Evolutionary conservation across 2,329 filamentous ascomycete species (phyloP).

Genomic region (Penicillium glabrum): DNA sequence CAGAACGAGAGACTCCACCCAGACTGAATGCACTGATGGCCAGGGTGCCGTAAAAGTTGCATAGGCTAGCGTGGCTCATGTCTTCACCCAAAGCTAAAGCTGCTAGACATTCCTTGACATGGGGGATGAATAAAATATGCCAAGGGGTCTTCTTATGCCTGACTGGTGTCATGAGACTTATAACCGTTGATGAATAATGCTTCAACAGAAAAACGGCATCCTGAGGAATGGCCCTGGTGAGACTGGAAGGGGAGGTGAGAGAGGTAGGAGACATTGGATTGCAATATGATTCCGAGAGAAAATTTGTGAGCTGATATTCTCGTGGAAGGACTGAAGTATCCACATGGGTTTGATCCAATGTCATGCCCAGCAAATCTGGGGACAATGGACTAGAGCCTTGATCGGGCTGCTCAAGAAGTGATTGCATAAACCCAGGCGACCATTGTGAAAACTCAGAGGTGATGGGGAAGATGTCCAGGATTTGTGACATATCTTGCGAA

Average conservation of each 20-base stretch:
- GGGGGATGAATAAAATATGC: slow-evolving; percentile 46
- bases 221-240: slow-evolving; percentile 15
- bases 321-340: background rate
- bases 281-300: slow-evolving; percentile 5
- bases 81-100: slow-evolving; percentile 44
- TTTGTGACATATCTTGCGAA: background rate
- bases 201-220: slow-evolving; percentile 41
- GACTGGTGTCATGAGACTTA: slow-evolving; percentile 30
- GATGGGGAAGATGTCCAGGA: background rate
- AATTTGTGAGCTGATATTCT: background rate
- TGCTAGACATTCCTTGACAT: slow-evolving; percentile 44
- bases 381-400: slow-evolving; percentile 1
- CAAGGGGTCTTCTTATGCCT: slow-evolving; percentile 44
- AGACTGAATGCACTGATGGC: slow-evolving; percentile 48
- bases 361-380: slow-evolving; percentile 5
- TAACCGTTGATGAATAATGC: slow-evolving; percentile 39
- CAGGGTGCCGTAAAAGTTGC: slow-evolving; percentile 42
- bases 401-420: slow-evolving; percentile 10
- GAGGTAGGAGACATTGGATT: slow-evolving; percentile 3
- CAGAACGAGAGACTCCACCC: slow-evolving; percentile 26
- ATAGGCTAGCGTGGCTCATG: slow-evolving; percentile 39
- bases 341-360: slow-evolving; percentile 1
- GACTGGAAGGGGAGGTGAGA: background rate
- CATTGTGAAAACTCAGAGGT: slow-evolving; percentile 2
- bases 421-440: slow-evolving; percentile 15